Percentiles rank a stretch among this genome's conserved stretches.
Conservation (phyloP, 1,284 basidiomycete genomes). For the Trametes versicolor region DNA sequence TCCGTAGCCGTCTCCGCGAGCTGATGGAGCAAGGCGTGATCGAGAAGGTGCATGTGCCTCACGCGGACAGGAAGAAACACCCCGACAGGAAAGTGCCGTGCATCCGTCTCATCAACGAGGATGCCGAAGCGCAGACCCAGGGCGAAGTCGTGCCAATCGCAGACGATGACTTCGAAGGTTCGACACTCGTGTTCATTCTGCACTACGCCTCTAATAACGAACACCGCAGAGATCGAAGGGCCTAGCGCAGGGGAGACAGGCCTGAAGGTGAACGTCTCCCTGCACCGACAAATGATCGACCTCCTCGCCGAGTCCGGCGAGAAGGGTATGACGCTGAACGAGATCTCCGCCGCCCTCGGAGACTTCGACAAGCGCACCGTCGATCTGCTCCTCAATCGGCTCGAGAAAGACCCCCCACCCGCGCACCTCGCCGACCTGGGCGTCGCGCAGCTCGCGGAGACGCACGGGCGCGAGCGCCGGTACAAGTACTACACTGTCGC, state of each 20-base stretch:
- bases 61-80: conserved; percentile 54
- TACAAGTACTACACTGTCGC: conserved; percentile 80
- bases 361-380: conserved; percentile 82
- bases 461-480: conserved; percentile 80
- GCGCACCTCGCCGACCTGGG: conserved; percentile 75
- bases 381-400: conserved; percentile 77
- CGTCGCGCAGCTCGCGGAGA: conserved; percentile 76
- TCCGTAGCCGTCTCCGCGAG: conserved; percentile 74
- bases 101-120: conserved; percentile 63
- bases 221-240: conserved; percentile 18
- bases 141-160: conserved; percentile 37
- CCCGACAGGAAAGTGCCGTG: conserved; percentile 63
- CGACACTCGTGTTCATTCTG: neutral
- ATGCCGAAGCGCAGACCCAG: conserved; percentile 46
- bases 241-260: conserved; percentile 33
- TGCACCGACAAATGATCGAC: conserved; percentile 81
- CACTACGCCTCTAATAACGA: neutral
- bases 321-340: conserved; percentile 75
- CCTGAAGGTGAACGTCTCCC: conserved; percentile 67
- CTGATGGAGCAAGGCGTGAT: conserved; percentile 75
- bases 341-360: conserved; percentile 69
- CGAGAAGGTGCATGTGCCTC: conserved; percentile 76
- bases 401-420: conserved; percentile 70
- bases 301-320: conserved; percentile 72
- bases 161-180: conserved; percentile 32